phyloP scores from a whole-genome alignment of 139 green algal genomes.

The Zygnema circumcarinatum region DNA sequence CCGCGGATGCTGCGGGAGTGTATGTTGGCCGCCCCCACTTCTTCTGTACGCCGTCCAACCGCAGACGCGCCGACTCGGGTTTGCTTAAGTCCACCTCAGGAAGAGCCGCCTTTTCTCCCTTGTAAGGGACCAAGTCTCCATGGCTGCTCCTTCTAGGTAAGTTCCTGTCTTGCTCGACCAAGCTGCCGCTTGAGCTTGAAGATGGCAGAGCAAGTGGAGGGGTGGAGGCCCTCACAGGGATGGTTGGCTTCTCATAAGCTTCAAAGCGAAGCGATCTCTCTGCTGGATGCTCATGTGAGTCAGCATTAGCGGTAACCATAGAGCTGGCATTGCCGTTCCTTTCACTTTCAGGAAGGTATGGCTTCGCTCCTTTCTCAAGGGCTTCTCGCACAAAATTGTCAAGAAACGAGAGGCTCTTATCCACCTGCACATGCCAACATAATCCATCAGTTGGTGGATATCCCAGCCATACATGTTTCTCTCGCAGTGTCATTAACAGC shows the following conservation, averaged over 20 bases:
- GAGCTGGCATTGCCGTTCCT: not conserved
- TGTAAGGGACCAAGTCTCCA: not conserved
- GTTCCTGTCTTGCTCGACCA: not conserved
- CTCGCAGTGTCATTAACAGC: slow-evolving; percentile 10
- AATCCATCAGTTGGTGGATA: slow-evolving; percentile 1
- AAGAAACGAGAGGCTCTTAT: slow-evolving; percentile 38
- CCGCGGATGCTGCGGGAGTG: slow-evolving; percentile 19
- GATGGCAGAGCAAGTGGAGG: not conserved
- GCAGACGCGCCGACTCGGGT: slow-evolving; percentile 11
- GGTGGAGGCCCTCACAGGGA: slow-evolving; percentile 18
- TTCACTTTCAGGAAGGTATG: slow-evolving; percentile 50
- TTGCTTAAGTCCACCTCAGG: not conserved
- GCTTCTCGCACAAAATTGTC: slow-evolving; percentile 48
- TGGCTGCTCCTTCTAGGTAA: not conserved
- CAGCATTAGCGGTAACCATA: slow-evolving; percentile 9
- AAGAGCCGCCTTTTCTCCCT: not conserved
- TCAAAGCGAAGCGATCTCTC: slow-evolving; percentile 54
- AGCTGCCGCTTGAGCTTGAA: not conserved
- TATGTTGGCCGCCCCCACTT: slow-evolving; percentile 54
- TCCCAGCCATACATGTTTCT: slow-evolving; percentile 15
- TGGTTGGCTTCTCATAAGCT: slow-evolving; percentile 49
- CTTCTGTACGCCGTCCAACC: slow-evolving; percentile 48
- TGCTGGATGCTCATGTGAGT: not conserved
- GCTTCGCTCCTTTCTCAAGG: slow-evolving; percentile 48
- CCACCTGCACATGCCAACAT: slow-evolving; percentile 33